Evolutionary conservation across 805 yeast species (phyloP).

Genomic region (Starmerella potacharoeniae): DNA sequence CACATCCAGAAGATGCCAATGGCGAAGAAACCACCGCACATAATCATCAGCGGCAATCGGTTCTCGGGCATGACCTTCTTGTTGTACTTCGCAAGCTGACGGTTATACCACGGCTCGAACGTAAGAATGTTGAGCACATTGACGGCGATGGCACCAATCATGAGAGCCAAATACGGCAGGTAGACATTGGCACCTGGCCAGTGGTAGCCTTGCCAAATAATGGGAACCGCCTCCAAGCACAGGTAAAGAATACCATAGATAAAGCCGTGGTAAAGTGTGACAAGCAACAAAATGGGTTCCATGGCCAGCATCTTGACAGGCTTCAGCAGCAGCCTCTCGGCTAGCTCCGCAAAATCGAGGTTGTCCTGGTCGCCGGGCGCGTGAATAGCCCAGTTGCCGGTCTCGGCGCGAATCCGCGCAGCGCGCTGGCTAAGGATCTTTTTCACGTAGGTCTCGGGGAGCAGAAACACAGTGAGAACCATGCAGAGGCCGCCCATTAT

Average conservation of each 20-base stretch:
- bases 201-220: slow-evolving; percentile 42
- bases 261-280: slow-evolving; percentile 32
- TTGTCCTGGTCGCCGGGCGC: slow-evolving; percentile 44
- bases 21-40: slow-evolving; percentile 59
- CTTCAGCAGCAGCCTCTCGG: slow-evolving; percentile 25
- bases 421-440: slow-evolving; percentile 55
- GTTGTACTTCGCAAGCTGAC: slow-evolving; percentile 39
- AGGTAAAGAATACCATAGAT: slow-evolving; percentile 34
- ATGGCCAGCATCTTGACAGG: slow-evolving; percentile 28
- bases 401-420: slow-evolving; percentile 45
- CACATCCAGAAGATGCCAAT: slow-evolving; percentile 77
- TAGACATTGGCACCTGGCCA: slow-evolving; percentile 49
- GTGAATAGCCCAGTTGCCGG: slow-evolving; percentile 74
- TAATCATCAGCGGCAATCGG: slow-evolving; percentile 63
- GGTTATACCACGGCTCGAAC: slow-evolving; percentile 43
- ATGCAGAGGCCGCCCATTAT: slow-evolving; percentile 41
- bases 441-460: slow-evolving; percentile 64
- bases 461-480: slow-evolving; percentile 35
- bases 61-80: slow-evolving; percentile 61
- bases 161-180: slow-evolving; percentile 70
- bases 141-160: slow-evolving; percentile 56
- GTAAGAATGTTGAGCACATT: slow-evolving; percentile 40
- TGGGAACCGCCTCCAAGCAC: slow-evolving; percentile 32
- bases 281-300: slow-evolving; percentile 32
- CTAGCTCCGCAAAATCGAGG: slow-evolving; percentile 33